These are phyloP conservation scores for Ceraceosorus bombacis DNA, from an alignment of 1,284 basidiomycete species.

Conservation along the genomic window DNA sequence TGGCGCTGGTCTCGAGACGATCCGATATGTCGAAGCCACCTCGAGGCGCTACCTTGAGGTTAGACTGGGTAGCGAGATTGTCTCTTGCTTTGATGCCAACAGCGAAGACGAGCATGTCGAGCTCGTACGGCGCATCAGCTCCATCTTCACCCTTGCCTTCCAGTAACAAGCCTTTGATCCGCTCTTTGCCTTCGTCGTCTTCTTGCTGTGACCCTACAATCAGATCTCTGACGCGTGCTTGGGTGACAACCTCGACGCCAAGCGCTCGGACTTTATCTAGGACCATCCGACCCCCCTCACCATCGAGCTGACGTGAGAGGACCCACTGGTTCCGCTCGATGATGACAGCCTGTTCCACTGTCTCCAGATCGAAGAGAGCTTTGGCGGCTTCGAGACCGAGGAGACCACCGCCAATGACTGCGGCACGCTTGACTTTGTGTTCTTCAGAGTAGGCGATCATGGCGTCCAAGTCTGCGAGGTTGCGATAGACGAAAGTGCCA, in stretches of 20 bases:
- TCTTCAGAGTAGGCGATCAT: conserved; percentile 24
- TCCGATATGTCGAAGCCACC: conserved; percentile 62
- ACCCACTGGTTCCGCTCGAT: conserved; percentile 61
- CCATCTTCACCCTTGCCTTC: conserved; percentile 23
- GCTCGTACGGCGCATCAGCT: conserved; percentile 36
- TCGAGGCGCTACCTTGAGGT: conserved; percentile 49
- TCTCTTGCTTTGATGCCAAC: conserved; percentile 60
- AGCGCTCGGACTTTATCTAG: conserved; percentile 61
- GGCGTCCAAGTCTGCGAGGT: conserved; percentile 51
- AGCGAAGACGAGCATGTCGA: conserved; percentile 48
- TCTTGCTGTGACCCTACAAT: conserved; percentile 18
- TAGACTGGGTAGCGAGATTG: conserved; percentile 54
- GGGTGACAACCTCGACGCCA: conserved; percentile 60
- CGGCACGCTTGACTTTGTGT: conserved; percentile 56
- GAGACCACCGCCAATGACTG: conserved; percentile 65
- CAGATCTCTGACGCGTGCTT: conserved; percentile 54
- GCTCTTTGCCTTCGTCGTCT: conserved; percentile 16
- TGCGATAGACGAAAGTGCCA: conserved; percentile 68
- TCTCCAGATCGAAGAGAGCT: conserved; percentile 60
- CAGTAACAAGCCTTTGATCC: conserved; percentile 36
- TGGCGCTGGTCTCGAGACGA: conserved; percentile 56
- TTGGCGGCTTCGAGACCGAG: conserved; percentile 69
- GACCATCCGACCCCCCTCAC: conserved; percentile 63
- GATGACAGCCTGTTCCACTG: conserved; percentile 54
- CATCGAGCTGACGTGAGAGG: conserved; percentile 65